These are phyloP conservation scores for Silene vulgaris DNA, from an alignment of 179 eudicot species.

Conservation along the genomic window DNA sequence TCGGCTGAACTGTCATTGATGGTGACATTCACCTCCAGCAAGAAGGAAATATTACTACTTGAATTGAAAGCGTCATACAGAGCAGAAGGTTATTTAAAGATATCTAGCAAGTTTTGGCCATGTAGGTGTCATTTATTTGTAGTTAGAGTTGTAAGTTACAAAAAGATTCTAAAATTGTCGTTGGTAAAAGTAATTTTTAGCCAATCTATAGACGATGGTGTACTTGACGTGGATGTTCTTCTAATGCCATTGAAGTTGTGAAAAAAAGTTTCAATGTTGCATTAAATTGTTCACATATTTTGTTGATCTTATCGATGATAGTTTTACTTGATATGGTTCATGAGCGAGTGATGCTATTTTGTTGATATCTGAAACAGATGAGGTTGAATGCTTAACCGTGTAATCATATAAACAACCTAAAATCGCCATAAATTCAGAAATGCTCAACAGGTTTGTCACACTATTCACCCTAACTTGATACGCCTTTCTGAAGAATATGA, in stretches of 20 bases:
- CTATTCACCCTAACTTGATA: background rate
- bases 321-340: slow-evolving; percentile 4
- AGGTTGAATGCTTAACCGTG: slow-evolving; percentile 9
- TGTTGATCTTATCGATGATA: slow-evolving; percentile 1
- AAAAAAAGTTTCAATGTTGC: background rate
- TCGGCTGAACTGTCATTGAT: background rate
- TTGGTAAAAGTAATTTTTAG: background rate
- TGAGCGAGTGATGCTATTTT: background rate
- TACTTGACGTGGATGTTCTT: background rate
- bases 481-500: slow-evolving; percentile 1
- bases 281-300: background rate
- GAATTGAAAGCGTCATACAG: no score
- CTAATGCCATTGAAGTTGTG: background rate
- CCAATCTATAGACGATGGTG: background rate
- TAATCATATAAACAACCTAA: slow-evolving; percentile 7
- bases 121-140: background rate
- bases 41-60: background rate
- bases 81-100: no score
- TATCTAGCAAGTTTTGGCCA: no score
- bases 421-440: slow-evolving; percentile 26
- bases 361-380: slow-evolving; percentile 21
- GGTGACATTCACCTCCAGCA: background rate
- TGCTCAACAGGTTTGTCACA: slow-evolving; percentile 34
- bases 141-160: background rate
- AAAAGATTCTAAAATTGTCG: background rate